Evolutionary conservation across 495 filamentous ascomycete genomes (phyloP).

Genomic region (Sporormia fimetaria): DNA sequence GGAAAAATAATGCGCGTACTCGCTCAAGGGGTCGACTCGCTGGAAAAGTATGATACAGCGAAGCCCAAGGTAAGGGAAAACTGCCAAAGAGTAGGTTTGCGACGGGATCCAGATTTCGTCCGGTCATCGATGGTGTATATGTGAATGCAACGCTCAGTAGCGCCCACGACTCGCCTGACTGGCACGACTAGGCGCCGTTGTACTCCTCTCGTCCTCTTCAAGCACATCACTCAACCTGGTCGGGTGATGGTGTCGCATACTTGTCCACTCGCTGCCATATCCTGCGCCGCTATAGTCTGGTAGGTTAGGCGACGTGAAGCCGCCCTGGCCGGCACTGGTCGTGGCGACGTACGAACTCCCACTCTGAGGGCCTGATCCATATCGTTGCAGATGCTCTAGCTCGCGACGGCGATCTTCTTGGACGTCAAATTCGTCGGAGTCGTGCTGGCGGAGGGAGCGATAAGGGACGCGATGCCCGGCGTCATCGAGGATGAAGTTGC

Average conservation of each 20-base stretch:
- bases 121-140: no score
- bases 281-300: constrained; percentile 50
- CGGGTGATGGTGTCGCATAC: constrained; percentile 80
- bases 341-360: constrained; percentile 26
- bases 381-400: constrained; percentile 38
- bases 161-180: constrained; percentile 29
- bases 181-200: constrained; percentile 32
- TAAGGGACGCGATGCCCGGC: constrained; percentile 36
- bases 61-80: no score
- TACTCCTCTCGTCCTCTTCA: constrained; percentile 66
- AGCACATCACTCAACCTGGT: constrained; percentile 89
- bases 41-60: no score
- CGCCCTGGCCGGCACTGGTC: constrained; percentile 9
- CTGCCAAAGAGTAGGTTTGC: no score
- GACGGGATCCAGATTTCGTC: no score
- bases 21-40: no score
- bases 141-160: no score
- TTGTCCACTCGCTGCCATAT: constrained; percentile 67
- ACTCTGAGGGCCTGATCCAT: constrained; percentile 27
- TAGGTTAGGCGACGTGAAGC: constrained; percentile 8
- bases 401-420: constrained; percentile 38
- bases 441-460: constrained; percentile 20
- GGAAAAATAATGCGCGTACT: no score
- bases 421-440: constrained; percentile 43
- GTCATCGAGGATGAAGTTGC: constrained; percentile 40